A percentile compares a stretch with the other conserved stretches of the same genome.
These are phyloP conservation scores for Golubevia pallescens DNA, from an alignment of 1,284 basidiomycete species.

Conservation along the genomic window DNA sequence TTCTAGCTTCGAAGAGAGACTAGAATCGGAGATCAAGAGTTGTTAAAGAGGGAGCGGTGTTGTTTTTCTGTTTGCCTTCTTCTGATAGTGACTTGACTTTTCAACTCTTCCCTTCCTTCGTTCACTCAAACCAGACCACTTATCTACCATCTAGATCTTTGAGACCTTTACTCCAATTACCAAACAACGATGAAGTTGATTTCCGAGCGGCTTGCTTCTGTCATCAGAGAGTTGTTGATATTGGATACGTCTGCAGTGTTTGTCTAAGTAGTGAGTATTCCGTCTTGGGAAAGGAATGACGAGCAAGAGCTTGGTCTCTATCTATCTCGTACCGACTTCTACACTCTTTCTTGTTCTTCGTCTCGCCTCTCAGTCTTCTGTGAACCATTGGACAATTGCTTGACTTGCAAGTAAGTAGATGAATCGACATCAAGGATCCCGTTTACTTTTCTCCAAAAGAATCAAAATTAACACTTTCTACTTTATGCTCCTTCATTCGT, in stretches of 20 bases:
- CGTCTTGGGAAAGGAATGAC: neutral
- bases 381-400: slow-evolving; percentile 17
- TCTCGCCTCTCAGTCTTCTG: slow-evolving; percentile 24
- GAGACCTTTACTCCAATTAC: slow-evolving; percentile 78
- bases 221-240: slow-evolving; percentile 93
- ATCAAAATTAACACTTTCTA: too few relatives aligned
- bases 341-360: neutral
- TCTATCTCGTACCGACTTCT: neutral
- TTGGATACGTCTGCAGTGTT: slow-evolving; percentile 86
- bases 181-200: slow-evolving; percentile 92
- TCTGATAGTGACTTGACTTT: neutral
- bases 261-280: slow-evolving; percentile 47
- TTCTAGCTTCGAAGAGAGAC: too few relatives aligned
- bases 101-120: neutral
- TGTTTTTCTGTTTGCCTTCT: too few relatives aligned
- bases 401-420: slow-evolving; percentile 18
- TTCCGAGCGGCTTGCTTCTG: slow-evolving; percentile 98
- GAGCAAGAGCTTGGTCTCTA: neutral
- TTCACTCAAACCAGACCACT: slow-evolving; percentile 81
- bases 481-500: too few relatives aligned
- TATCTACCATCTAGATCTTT: slow-evolving; percentile 84
- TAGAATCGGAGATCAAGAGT: too few relatives aligned
- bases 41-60: too few relatives aligned
- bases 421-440: too few relatives aligned
- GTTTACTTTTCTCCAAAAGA: too few relatives aligned